phyloP scores from a whole-genome alignment of 257 asterid genomes.

The Eustoma russellianum region DNA sequence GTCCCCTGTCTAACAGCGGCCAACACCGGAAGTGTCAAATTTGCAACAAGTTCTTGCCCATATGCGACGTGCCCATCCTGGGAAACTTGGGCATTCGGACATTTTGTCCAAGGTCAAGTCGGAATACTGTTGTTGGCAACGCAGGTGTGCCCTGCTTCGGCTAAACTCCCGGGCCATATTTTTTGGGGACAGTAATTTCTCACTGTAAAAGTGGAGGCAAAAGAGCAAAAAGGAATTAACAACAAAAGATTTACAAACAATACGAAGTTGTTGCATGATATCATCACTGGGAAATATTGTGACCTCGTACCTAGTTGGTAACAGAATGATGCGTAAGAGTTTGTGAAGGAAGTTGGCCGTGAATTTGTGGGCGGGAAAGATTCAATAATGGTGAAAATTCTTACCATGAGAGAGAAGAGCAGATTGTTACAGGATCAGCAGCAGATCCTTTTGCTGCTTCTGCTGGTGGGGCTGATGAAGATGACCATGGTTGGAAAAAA shows the following conservation, averaged over 20 bases:
- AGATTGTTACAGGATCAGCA: too few species aligned
- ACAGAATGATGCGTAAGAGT: conserved; percentile 7
- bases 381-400: neutral
- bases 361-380: conserved; percentile 30
- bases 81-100: conserved; percentile 33
- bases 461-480: too few species aligned
- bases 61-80: conserved; percentile 79
- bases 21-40: conserved; percentile 49
- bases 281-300: neutral
- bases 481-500: too few species aligned
- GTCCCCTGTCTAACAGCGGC: conserved; percentile 78
- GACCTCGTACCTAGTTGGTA: neutral
- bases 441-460: too few species aligned
- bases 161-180: conserved; percentile 80
- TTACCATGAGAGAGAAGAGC: neutral
- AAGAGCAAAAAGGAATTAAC: conserved; percentile 13
- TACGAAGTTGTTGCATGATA: conserved; percentile 9
- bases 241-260: conserved; percentile 15
- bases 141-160: conserved; percentile 66
- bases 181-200: conserved; percentile 53
- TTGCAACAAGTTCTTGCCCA: conserved; percentile 88
- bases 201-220: conserved; percentile 38
- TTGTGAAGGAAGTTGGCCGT: conserved; percentile 4
- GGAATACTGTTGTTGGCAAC: conserved; percentile 67
- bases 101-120: conserved; percentile 48